A percentile compares a stretch with the other conserved stretches of the same genome.
Evolutionary conservation across 176 grass and related monocot genomes (phyloP).

Genomic region (Hordeum marinum): DNA sequence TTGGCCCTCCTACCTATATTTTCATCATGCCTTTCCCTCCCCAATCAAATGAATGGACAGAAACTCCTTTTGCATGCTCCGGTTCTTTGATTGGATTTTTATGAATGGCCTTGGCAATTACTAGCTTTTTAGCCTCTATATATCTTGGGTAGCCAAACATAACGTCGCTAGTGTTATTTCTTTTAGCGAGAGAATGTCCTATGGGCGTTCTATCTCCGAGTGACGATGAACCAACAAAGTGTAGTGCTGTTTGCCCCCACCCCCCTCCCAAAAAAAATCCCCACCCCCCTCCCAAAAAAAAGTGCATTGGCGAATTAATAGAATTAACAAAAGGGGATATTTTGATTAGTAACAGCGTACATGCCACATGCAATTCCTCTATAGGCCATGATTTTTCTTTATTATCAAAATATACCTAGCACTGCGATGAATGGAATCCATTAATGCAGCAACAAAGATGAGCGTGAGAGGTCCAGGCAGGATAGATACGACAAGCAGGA

Average conservation of each 20-base stretch:
- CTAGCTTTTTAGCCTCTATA: background rate
- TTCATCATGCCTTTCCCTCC: background rate
- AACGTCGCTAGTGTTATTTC: background rate
- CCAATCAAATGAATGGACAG: background rate
- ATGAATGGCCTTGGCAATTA: background rate
- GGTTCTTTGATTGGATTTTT: background rate
- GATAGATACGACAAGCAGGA: background rate
- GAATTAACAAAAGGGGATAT: background rate
- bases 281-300: background rate
- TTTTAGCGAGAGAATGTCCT: background rate
- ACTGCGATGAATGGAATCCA: background rate
- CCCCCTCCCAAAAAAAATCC: background rate
- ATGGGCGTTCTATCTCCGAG: background rate
- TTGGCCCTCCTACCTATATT: background rate
- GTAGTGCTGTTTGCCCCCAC: background rate
- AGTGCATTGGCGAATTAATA: background rate
- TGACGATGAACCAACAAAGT: slow-evolving; percentile 6
- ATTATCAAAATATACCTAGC: background rate
- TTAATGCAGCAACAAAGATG: background rate
- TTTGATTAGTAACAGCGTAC: background rate
- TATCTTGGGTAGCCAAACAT: background rate
- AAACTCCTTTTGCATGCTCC: background rate
- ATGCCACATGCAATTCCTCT: background rate
- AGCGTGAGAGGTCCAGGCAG: background rate
- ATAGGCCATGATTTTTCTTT: background rate